Percentiles rank a stretch among this genome's conserved stretches.
Conservation (phyloP, 1,284 basidiomycete species). For the Pholiota adiposa region DNA sequence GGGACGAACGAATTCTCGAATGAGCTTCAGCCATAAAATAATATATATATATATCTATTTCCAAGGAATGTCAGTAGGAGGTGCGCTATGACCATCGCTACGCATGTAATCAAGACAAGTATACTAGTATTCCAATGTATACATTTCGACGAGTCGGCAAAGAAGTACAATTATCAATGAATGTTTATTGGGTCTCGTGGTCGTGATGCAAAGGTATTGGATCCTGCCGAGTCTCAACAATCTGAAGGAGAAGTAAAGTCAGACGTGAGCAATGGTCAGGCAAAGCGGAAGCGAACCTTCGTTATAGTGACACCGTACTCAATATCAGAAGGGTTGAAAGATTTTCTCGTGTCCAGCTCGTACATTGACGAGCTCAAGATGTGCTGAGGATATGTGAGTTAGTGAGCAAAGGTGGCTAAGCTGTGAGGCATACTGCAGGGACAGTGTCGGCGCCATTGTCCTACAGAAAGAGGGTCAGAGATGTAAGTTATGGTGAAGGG, state of each 20-base stretch:
- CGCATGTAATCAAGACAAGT: not conserved
- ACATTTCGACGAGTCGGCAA: not conserved
- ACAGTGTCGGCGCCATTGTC: constrained; percentile 12
- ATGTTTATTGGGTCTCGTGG: constrained; percentile 14
- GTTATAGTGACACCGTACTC: constrained; percentile 43
- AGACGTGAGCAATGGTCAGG: not conserved
- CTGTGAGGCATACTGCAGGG: constrained; percentile 15
- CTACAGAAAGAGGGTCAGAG: constrained; percentile 1
- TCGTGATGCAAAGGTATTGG: constrained; percentile 10
- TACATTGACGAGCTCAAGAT: constrained; percentile 29
- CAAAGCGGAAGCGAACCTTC: constrained; percentile 27
- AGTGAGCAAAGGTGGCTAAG: not conserved
- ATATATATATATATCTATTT: not conserved
- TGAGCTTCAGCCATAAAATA: not conserved
- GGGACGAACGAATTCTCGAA: too few species aligned
- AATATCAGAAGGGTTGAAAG: constrained; percentile 23
- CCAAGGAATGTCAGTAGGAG: not conserved
- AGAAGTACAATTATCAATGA: not conserved
- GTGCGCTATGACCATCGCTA: not conserved
- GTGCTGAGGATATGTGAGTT: constrained; percentile 13
- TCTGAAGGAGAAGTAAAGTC: constrained; percentile 18
- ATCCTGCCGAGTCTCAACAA: constrained; percentile 34
- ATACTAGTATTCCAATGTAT: not conserved
- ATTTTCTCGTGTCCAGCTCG: constrained; percentile 32
- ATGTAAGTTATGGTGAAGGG: not conserved